Evolutionary conservation across 805 yeast genomes (phyloP), one percentile per base, ranked within the genome.

Genomic region (Kurtzmaniella fragi): DNA sequence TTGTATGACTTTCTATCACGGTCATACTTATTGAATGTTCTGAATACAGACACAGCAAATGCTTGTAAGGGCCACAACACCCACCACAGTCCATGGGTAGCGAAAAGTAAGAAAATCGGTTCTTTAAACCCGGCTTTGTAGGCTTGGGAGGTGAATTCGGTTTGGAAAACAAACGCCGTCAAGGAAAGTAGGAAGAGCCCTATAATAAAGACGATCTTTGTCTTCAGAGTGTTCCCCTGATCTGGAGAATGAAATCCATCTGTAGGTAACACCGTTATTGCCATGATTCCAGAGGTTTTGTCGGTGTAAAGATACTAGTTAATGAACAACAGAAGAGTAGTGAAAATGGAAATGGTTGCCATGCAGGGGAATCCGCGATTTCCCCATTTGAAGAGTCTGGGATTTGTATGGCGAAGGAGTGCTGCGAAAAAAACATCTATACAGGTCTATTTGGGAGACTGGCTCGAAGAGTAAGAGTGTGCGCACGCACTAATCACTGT

Each of bases 41-140:
- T 75, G 50, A 62, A 64, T 1, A 65, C 11, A 17, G 80, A 77
- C 31, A 83, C 67, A 2, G 58, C 41, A 0, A 71, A 8, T 8
- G 80, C 72, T 54, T 87, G 95, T 5, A 74, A 35, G 0, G 90
- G 91, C 84, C 88, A 81, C 34, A 84, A 65, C 10, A 75, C 37
- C 71, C 79, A 67, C 95, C 93, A 84, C 9, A 82, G 75, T 2
- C 89, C 84, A 53, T 87, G 96, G 0, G 95, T 87, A 13, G 84
- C 59, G 39, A 70, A 58, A n/a, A 82, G 61, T 40, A 82, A 61
- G 17, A 86, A 57, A 16, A 85, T 67, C 0, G 96, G 95, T 52
- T 86, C 89, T 37, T 73, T 56, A 57, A 78, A 87, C 3, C 71
- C 73, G 6, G 65, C 54, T 25, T 69, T 64, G 53, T 85, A 82